Evolutionary conservation across 208 protist species (phyloP), one percentile per base, ranked within the genome.

Genomic region (Trypanosoma cruzi): DNA sequence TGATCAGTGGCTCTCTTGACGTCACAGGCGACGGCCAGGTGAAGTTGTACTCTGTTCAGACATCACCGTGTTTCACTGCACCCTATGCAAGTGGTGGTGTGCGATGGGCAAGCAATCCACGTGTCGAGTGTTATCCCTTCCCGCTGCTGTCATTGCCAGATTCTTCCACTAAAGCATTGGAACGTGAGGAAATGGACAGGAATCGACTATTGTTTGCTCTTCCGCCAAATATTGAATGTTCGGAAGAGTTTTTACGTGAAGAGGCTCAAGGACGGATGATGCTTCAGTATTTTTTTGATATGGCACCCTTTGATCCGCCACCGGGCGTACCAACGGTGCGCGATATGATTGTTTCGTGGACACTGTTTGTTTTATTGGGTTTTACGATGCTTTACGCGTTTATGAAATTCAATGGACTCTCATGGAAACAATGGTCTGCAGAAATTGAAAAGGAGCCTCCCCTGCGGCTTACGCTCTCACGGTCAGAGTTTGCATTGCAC

Each of bases 401-500:
- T 31, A 44, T 92, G 26, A 59, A 63, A 10, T 56, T 77, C 34
- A 80, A 75, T 72, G 67, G 70, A n/a, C 73, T 77, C 57, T 60
- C 81, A 2, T 72, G 79, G 48, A 63, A 36, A 37, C 69, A 86
- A 28, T 88, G 75, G 75, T 67, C 59, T 58, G 55, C 68, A 22
- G 83, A 92, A 37, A 26, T 92, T 36, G 65, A 28, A 36, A 32
- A 60, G 59, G 75, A 68, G 49, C 72, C 76, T 18, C 86, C 86
- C 22, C 68, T 92, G 36, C 68, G 64, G 8, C 79, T 92, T 53
- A 89, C 75, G 3, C 68, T 93, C 4, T 82, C 84, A 46, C 84
- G 82, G 79, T 68, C 79, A 22, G 87, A 93, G 77, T 77, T 93
- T 60, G 81, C 82, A 57, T 81, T 80, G 64, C 85, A 84, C 64